Conservation (phyloP, 2,329 filamentous ascomycete species). For the Leptographium flavum region DNA sequence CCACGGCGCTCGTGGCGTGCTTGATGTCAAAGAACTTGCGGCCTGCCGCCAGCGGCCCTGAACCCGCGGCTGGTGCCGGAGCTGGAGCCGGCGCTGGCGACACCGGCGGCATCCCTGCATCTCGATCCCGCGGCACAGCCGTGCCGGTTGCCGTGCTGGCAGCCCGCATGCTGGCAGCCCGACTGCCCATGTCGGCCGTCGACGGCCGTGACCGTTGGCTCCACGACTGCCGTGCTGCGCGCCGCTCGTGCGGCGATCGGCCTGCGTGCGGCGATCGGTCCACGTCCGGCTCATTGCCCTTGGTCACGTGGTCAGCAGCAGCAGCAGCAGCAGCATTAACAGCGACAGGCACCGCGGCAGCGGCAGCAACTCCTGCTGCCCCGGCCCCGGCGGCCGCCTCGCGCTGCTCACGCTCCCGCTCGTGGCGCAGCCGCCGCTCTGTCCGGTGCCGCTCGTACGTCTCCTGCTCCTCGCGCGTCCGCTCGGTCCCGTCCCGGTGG, state of each 20-base stretch:
- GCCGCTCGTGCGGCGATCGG: neutral
- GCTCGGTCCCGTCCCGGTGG: conserved; percentile 2
- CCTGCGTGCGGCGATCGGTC: neutral
- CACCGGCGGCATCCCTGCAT: neutral
- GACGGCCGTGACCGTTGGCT: conserved; percentile 9
- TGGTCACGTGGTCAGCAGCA: neutral
- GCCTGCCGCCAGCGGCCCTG: conserved; percentile 5
- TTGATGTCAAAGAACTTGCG: conserved; percentile 18
- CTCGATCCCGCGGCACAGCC: neutral
- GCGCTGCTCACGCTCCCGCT: conserved; percentile 4
- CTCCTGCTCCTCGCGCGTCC: conserved; percentile 4
- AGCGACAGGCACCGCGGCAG: neutral
- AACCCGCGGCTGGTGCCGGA: neutral
- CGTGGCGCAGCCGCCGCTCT: conserved; percentile 24
- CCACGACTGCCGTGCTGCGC: neutral
- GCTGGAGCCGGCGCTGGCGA: conserved; percentile 3
- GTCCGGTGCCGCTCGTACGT: conserved; percentile 33
- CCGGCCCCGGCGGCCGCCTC: conserved; percentile 1
- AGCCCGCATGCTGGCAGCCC: neutral
- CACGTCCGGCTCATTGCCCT: neutral
- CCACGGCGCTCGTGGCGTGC: conserved; percentile 15
- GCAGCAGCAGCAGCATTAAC: neutral
- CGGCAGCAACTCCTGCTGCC: neutral
- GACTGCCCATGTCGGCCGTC: conserved; percentile 2
- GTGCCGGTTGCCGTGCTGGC: no score